phyloP scores from a whole-genome alignment of 768 basidiomycete genomes.

The Sporobolomyces phaffii region DNA sequence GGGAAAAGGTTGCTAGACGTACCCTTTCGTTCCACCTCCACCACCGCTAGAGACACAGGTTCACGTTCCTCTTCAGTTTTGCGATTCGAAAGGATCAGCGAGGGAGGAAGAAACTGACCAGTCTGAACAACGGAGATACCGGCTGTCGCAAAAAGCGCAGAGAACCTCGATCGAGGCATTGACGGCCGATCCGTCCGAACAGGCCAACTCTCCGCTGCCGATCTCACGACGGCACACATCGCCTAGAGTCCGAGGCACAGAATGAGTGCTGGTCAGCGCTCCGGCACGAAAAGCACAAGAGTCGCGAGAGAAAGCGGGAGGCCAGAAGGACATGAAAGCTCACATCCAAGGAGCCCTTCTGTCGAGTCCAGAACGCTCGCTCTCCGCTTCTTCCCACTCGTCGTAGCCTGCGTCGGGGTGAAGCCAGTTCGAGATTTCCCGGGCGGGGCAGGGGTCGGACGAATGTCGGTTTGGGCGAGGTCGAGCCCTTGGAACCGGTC shows the following conservation, averaged over 20 bases:
- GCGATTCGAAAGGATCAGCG: no score
- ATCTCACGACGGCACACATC: conserved; percentile 30
- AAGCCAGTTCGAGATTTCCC: conserved; percentile 25
- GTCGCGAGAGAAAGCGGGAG: no score
- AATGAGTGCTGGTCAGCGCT: no score
- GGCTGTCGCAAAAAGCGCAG: conserved; percentile 36
- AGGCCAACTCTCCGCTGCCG: conserved; percentile 6
- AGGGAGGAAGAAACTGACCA: conserved; percentile 20
- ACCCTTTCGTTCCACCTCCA: conserved; percentile 40
- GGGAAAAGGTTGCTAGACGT: not conserved
- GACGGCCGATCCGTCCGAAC: conserved; percentile 8
- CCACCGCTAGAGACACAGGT: conserved; percentile 31
- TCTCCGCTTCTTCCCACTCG: conserved; percentile 18
- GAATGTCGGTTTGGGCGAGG: not conserved
- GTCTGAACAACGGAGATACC: conserved; percentile 41
- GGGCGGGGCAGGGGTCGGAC: conserved; percentile 14
- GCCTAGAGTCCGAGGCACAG: conserved; percentile 5
- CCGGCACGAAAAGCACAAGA: no score
- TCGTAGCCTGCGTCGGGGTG: not conserved
- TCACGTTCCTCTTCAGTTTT: no score
- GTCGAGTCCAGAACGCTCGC: conserved; percentile 6
- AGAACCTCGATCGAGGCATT: conserved; percentile 37
- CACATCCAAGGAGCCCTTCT: conserved; percentile 24
- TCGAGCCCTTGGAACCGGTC: conserved; percentile 19
- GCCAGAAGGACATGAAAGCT: not conserved